These are phyloP conservation scores for Westerdykella ornata DNA, from an alignment of 2,329 filamentous ascomycete genomes.

Conservation along the genomic window DNA sequence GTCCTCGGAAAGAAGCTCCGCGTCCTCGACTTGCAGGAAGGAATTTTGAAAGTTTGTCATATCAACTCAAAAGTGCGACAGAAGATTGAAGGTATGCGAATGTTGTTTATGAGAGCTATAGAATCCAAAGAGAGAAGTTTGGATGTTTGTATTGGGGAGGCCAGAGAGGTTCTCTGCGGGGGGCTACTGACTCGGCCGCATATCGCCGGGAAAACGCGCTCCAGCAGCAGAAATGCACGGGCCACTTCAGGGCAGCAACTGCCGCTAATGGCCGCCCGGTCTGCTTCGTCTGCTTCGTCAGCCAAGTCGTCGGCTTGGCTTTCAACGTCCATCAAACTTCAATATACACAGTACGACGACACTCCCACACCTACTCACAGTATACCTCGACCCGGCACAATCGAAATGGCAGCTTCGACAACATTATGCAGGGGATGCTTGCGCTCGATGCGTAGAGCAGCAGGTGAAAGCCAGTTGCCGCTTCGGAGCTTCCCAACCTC, in stretches of 20 bases:
- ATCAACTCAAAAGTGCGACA: neutral
- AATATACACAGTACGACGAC: no score
- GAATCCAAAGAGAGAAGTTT: no score
- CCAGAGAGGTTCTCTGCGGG: no score
- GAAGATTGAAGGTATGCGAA: no score
- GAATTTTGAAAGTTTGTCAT: conserved; percentile 24
- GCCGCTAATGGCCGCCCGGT: conserved; percentile 3
- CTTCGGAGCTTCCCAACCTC: conserved; percentile 3
- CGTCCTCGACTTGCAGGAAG: conserved; percentile 15
- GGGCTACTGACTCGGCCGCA: no score
- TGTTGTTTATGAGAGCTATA: no score
- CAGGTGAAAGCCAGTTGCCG: neutral
- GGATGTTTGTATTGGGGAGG: no score
- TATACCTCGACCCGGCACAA: conserved; percentile 2
- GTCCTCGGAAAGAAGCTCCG: conserved; percentile 23
- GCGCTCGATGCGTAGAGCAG: conserved; percentile 13
- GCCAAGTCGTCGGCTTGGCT: no score
- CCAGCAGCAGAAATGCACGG: no score
- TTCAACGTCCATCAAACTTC: conserved; percentile 1
- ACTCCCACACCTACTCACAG: conserved; percentile 12
- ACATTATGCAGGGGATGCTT: conserved; percentile 30
- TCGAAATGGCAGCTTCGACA: conserved; percentile 21
- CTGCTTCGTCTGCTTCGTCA: no score
- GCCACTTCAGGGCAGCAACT: no score
- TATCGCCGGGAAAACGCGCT: no score